Conservation (phyloP, 345 rosid genomes). For the Odontarrhena argentea region DNA sequence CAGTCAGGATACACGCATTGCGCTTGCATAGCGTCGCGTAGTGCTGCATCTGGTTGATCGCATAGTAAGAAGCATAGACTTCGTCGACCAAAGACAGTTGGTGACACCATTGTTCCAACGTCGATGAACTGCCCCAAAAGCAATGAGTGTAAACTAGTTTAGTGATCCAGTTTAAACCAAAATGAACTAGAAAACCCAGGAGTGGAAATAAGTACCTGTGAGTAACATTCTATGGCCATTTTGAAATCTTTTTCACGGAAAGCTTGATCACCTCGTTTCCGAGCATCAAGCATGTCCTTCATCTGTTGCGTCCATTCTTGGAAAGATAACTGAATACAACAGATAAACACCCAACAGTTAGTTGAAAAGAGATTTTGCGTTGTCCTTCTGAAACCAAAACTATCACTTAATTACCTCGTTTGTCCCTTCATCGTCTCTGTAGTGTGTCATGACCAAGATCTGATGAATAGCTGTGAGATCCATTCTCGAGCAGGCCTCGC, state of each 20-base stretch:
- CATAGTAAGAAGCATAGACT: constrained; percentile 86
- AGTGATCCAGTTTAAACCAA: neutral
- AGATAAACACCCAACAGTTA: neutral
- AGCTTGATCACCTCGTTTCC: constrained; percentile 90
- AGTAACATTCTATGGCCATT: constrained; percentile 85
- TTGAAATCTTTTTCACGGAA: constrained; percentile 97
- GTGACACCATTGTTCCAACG: constrained; percentile 86
- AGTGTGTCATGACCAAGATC: constrained; percentile 78
- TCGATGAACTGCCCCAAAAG: constrained; percentile 68
- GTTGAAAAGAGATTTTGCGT: neutral
- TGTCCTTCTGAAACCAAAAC: neutral
- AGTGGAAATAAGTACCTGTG: constrained; percentile 62
- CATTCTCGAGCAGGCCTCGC: constrained; percentile 92
- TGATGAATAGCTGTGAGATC: constrained; percentile 98
- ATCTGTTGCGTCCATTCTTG: constrained; percentile 99
- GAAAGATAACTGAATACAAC: constrained; percentile 70
- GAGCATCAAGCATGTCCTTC: constrained; percentile 91
- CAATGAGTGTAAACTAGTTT: constrained; percentile 5
- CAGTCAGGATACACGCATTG: constrained; percentile 82
- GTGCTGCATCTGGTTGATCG: constrained; percentile 88
- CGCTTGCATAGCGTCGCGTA: constrained; percentile 97
- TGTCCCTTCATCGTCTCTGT: constrained; percentile 94
- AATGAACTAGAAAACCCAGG: neutral
- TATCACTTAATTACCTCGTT: constrained; percentile 58
- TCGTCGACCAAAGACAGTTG: constrained; percentile 88